phyloP scores from a whole-genome alignment of 2,329 filamentous ascomycete genomes.

The Colletotrichum scovillei region DNA sequence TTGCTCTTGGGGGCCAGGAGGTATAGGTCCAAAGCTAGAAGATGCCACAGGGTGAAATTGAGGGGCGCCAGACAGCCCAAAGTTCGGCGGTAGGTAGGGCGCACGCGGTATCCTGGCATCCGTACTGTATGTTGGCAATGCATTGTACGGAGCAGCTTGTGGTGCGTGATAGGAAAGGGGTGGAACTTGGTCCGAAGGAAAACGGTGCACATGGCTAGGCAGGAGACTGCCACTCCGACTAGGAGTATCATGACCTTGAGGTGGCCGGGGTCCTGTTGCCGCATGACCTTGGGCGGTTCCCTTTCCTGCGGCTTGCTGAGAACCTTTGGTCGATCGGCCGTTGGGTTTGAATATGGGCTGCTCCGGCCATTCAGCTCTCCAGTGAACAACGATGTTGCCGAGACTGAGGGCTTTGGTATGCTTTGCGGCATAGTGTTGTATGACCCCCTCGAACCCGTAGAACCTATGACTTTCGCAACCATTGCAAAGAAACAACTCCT shows the following conservation, averaged over 20 bases:
- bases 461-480: conserved; percentile 75
- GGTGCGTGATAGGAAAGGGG: background rate
- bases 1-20: background rate
- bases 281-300: conserved; percentile 10
- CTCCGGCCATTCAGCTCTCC: conserved; percentile 85
- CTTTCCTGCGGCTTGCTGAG: background rate
- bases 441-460: conserved; percentile 81
- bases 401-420: conserved; percentile 77
- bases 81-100: background rate
- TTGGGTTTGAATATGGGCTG: conserved; percentile 77
- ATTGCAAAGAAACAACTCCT: conserved; percentile 82
- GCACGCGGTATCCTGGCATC: background rate
- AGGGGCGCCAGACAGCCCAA: background rate
- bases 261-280: background rate
- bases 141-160: background rate
- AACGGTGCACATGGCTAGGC: background rate
- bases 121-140: background rate
- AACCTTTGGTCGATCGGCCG: conserved; percentile 51
- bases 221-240: background rate
- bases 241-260: background rate
- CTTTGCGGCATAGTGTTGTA: conserved; percentile 87
- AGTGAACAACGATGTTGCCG: conserved; percentile 80
- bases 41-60: conserved; percentile 32
- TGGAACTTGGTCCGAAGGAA: background rate
- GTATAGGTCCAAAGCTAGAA: conserved; percentile 43